These are phyloP conservation scores for Emmonsia crescens DNA, from an alignment of 2,329 filamentous ascomycete species.

Conservation along the genomic window DNA sequence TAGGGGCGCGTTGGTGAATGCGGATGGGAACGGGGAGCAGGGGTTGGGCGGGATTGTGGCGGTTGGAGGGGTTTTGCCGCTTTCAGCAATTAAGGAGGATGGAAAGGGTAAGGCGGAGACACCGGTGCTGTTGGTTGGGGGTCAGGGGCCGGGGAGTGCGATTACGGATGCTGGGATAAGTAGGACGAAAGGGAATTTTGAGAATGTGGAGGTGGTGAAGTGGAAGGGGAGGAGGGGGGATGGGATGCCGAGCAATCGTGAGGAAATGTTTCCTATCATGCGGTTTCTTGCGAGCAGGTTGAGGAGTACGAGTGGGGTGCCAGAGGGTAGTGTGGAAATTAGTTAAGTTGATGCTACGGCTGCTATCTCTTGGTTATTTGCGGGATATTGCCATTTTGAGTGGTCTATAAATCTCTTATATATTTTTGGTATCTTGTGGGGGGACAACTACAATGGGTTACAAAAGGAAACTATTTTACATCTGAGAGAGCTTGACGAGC, in stretches of 20 bases:
- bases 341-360: slow-evolving; percentile 12
- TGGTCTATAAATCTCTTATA: background rate
- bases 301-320: slow-evolving; percentile 35
- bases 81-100: slow-evolving; percentile 21
- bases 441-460: slow-evolving; percentile 9
- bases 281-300: slow-evolving; percentile 48
- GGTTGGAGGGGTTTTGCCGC: slow-evolving; percentile 32
- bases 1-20: slow-evolving; percentile 7
- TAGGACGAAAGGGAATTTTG: slow-evolving; percentile 55
- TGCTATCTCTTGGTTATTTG: background rate
- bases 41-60: slow-evolving; percentile 33
- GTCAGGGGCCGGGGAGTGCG: slow-evolving; percentile 32
- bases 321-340: slow-evolving; percentile 36
- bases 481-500: slow-evolving; percentile 38
- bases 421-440: slow-evolving; percentile 4
- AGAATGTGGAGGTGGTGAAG: slow-evolving; percentile 54
- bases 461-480: slow-evolving; percentile 14
- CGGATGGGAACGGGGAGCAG: slow-evolving; percentile 15
- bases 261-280: slow-evolving; percentile 88
- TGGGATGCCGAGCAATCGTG: slow-evolving; percentile 68
- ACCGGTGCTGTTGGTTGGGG: slow-evolving; percentile 33
- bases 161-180: slow-evolving; percentile 54
- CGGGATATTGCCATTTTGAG: too few relatives aligned
- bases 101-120: slow-evolving; percentile 25
- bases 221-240: slow-evolving; percentile 62